Evolutionary conservation across 2,329 filamentous ascomycete genomes (phyloP).

Genomic region (Ustulina deusta): DNA sequence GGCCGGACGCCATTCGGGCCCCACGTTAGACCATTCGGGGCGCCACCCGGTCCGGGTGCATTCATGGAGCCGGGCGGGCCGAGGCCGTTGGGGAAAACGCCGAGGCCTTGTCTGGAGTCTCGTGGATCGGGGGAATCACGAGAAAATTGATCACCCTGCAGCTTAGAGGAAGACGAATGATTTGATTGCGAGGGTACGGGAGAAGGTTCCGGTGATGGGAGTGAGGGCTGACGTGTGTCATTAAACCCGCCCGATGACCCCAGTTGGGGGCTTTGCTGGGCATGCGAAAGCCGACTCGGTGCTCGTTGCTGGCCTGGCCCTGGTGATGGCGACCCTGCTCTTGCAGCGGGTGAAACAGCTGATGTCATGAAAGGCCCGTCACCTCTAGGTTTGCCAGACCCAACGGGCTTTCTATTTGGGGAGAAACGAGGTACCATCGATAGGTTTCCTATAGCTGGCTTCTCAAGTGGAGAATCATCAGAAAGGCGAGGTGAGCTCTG

Average conservation of each 20-base stretch:
- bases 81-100: conserved; percentile 33
- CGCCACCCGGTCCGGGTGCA: conserved; percentile 20
- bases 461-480: conserved; percentile 42
- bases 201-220: conserved; percentile 46
- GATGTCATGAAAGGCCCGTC: conserved; percentile 41
- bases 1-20: conserved; percentile 39
- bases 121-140: conserved; percentile 36
- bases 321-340: conserved; percentile 33
- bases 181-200: conserved; percentile 42
- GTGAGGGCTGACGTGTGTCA: conserved; percentile 46
- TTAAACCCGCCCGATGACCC: conserved; percentile 34
- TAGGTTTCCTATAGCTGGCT: conserved; percentile 31
- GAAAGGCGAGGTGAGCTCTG: conserved; percentile 39
- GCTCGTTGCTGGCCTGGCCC: conserved; percentile 39
- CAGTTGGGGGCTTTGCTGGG: conserved; percentile 43
- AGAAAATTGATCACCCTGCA: conserved; percentile 31
- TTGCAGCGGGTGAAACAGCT: conserved; percentile 25
- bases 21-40: conserved; percentile 37
- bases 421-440: conserved; percentile 38
- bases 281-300: conserved; percentile 41
- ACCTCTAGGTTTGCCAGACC: conserved; percentile 43
- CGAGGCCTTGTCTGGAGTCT: conserved; percentile 33
- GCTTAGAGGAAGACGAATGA: conserved; percentile 37
- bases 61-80: conserved; percentile 24
- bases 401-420: conserved; percentile 50